Conservation (phyloP, 208 protist species). For the Dictyostelium gargantuum region DNA sequence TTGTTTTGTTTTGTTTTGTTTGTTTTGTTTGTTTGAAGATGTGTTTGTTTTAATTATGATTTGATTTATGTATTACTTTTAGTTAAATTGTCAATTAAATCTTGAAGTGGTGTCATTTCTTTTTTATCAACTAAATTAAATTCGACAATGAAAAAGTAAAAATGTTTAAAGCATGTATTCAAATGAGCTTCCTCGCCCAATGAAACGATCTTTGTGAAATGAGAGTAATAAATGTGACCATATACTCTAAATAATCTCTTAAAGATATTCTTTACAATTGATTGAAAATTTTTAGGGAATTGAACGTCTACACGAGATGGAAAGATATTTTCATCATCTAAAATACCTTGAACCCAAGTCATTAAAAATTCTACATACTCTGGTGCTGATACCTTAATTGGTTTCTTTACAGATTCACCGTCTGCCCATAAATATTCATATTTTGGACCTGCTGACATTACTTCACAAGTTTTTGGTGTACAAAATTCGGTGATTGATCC, state of each 20-base stretch:
- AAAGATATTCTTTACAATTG: slow-evolving; percentile 97
- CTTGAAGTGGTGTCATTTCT: slow-evolving; percentile 79
- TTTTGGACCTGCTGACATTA: slow-evolving; percentile 95
- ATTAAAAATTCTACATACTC: slow-evolving; percentile 98
- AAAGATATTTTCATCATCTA: slow-evolving; percentile 97
- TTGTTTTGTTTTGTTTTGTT: background rate
- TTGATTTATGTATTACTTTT: slow-evolving; percentile 15
- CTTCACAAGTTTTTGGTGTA: slow-evolving; percentile 92
- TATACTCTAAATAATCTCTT: slow-evolving; percentile 99
- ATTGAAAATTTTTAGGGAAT: slow-evolving; percentile 89
- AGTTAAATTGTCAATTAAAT: slow-evolving; percentile 82
- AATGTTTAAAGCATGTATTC: slow-evolving; percentile 97
- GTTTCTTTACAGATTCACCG: slow-evolving; percentile 93
- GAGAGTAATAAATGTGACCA: slow-evolving; percentile 98
- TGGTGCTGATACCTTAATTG: slow-evolving; percentile 94
- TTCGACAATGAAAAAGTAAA: slow-evolving; percentile 91
- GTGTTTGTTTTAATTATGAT: background rate
- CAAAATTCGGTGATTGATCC: slow-evolving; percentile 99
- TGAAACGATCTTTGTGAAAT: slow-evolving; percentile 95
- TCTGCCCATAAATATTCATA: slow-evolving; percentile 98
- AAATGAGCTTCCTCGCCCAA: slow-evolving; percentile 97
- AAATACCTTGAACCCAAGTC: slow-evolving; percentile 96
- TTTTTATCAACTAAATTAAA: slow-evolving; percentile 87
- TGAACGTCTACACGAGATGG: slow-evolving; percentile 88
- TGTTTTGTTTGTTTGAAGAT: background rate